These are phyloP conservation scores for Termitomyces sp. DNA, from an alignment of 768 basidiomycete genomes.

Conservation along the genomic window DNA sequence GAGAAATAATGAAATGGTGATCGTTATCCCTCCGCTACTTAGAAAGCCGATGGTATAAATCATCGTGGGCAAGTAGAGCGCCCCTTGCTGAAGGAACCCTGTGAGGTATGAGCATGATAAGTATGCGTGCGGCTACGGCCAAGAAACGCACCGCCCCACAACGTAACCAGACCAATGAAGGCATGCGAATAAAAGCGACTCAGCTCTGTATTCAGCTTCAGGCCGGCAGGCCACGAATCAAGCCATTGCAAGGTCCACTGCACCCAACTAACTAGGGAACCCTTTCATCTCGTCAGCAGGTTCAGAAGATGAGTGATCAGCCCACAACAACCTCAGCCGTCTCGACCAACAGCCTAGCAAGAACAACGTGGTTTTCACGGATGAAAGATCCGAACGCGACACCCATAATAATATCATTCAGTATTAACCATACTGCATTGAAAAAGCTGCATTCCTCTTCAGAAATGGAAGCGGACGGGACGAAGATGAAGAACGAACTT, in stretches of 20 bases:
- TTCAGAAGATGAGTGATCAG: not conserved
- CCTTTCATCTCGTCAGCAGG: conserved; percentile 15
- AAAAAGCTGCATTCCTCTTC: conserved; percentile 57
- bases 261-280: conserved; percentile 39
- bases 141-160: conserved; percentile 67
- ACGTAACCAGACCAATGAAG: conserved; percentile 55
- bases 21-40: conserved; percentile 50
- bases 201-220: conserved; percentile 96
- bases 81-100: conserved; percentile 20
- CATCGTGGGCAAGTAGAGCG: conserved; percentile 21
- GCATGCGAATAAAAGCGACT: conserved; percentile 76
- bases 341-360: conserved; percentile 34
- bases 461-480: not conserved
- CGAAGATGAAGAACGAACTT: conserved; percentile 35
- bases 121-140: not conserved
- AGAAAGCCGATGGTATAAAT: conserved; percentile 31
- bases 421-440: conserved; percentile 84
- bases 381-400: conserved; percentile 66
- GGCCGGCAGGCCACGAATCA: conserved; percentile 91
- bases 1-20: conserved; percentile 56
- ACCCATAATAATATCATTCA: conserved; percentile 89
- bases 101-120: not conserved
- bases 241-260: conserved; percentile 69
- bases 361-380: conserved; percentile 49
- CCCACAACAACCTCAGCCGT: conserved; percentile 33